Base-by-base conservation (phyloP, 768 basidiomycete species). In the Artomyces pyxidatus region DNA sequence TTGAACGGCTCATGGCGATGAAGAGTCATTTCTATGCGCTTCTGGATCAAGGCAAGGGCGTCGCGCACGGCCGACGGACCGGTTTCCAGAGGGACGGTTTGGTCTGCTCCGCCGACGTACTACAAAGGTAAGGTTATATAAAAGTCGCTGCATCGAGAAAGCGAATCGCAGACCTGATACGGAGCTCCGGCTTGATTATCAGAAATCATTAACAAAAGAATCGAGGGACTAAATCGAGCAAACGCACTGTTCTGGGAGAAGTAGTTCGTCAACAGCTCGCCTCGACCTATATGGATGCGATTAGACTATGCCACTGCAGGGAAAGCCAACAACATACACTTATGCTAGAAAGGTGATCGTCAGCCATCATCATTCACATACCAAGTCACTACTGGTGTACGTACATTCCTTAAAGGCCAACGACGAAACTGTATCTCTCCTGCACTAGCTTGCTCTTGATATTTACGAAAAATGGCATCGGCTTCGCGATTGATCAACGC, bases 221-320 rank as follows among this genome's bases (percentile, higher is more conserved):
- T n/a, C n/a, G 28, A 16, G 10, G 30, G 29, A 32, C 44, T 48
- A 45, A 4, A 27, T 49, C n/a, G 17, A 22, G 25, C 17, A 40
- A 17, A 65, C 80, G 60, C 60, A 87, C 88, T 78, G 50, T 90
- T 90, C 55, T 90, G 88, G 12, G 88, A 89, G 58, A 90, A 90
- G 58, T 90, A 90, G 58, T 86, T 84, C 4, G 88, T 83, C 42
- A 90, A 66, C 3, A 89, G 64, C 3, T 72, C 62, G 6, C 88
- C 88, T 37, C 85, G 78, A 57, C 78, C 87, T 89, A 48, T 11
- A 41, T 19, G 21, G 10, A 6, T 6, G 1, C 14, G 43, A 48
- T 52, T 49, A 46, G 52, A 37, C 47, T 35, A 38, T 7, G 7
- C n/a, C n/a, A n/a, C n/a, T n/a, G n/a, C n/a, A n/a, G n/a, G n/a